Percentiles rank a stretch among this genome's conserved stretches.
These are phyloP conservation scores for Saccharomyces pastorianus DNA, from an alignment of 1,139 yeast species.

Conservation along the genomic window DNA sequence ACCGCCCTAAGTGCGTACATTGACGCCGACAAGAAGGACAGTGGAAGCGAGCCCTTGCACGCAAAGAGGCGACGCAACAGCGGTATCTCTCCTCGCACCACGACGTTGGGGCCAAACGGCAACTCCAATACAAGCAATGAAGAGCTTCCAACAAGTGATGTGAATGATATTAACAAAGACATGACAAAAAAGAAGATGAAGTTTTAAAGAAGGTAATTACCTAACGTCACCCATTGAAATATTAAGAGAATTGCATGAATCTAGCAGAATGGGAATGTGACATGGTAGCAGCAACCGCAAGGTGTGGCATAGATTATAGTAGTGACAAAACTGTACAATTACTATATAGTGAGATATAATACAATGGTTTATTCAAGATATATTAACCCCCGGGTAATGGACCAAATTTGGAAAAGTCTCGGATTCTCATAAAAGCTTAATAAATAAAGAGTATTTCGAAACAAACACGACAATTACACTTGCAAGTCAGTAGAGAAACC, in stretches of 20 bases:
- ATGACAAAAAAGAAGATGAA: not conserved
- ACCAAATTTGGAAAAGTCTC: not conserved
- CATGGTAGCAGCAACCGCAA: not conserved
- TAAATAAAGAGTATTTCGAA: not conserved
- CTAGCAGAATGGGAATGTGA: not conserved
- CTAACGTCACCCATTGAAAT: not conserved
- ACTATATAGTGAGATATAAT: not conserved
- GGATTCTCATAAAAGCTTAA: not conserved
- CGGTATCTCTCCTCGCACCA: not conserved
- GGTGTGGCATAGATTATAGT: not conserved
- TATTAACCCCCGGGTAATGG: not conserved
- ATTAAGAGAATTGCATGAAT: not conserved
- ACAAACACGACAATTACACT: not conserved
- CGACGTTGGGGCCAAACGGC: not conserved
- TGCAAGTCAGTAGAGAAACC: not conserved
- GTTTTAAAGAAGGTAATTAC: not conserved
- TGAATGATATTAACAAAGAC: not conserved
- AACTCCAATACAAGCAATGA: not conserved
- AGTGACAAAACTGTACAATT: not conserved
- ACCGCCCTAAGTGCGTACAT: not conserved
- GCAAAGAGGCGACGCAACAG: not conserved
- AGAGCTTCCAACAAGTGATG: not conserved
- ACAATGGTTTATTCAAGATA: not conserved
- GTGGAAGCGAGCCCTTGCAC: not conserved
- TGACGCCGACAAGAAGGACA: conserved; percentile 8